These are phyloP conservation scores for Trichoderma endophyticum DNA, from an alignment of 2,329 filamentous ascomycete species.

Conservation along the genomic window DNA sequence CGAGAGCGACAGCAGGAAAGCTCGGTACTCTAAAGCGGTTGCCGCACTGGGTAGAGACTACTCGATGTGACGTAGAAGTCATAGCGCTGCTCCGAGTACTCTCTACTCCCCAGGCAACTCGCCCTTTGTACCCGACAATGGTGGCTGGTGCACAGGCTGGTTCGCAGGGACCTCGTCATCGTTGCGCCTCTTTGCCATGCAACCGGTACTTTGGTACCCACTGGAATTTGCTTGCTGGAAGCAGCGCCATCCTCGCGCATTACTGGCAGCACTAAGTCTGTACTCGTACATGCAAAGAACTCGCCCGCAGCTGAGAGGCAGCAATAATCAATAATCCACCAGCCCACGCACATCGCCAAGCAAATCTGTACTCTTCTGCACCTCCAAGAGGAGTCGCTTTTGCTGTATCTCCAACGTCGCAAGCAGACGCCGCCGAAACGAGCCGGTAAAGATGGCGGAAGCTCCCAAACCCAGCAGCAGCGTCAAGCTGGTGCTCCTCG, in stretches of 20 bases:
- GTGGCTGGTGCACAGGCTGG: slow-evolving; percentile 9
- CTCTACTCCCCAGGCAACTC: not conserved
- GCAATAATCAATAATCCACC: slow-evolving; percentile 8
- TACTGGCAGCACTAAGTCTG: not conserved
- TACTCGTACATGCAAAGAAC: not conserved
- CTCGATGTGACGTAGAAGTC: fast-evolving
- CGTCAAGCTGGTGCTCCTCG: slow-evolving; percentile 97
- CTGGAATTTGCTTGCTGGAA: slow-evolving; percentile 8
- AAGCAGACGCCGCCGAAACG: not conserved
- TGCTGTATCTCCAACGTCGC: not conserved
- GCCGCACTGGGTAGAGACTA: not conserved
- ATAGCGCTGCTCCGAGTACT: not conserved
- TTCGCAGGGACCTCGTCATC: slow-evolving; percentile 27
- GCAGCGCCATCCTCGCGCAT: slow-evolving; percentile 11
- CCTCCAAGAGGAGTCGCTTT: not conserved
- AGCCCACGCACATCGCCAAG: not conserved
- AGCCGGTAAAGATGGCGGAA: slow-evolving; percentile 36
- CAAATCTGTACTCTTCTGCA: not conserved
- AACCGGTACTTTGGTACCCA: slow-evolving; percentile 10
- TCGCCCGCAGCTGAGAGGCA: slow-evolving; percentile 9
- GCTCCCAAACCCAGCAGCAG: slow-evolving; percentile 96
- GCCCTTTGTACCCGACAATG: not conserved
- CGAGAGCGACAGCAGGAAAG: not conserved
- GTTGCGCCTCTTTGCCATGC: slow-evolving; percentile 26
- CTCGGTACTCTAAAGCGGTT: not conserved